A percentile compares a stretch with the other conserved stretches of the same genome.
Conservation (phyloP, 2,329 filamentous ascomycete species). For the Phialophora expanda region DNA sequence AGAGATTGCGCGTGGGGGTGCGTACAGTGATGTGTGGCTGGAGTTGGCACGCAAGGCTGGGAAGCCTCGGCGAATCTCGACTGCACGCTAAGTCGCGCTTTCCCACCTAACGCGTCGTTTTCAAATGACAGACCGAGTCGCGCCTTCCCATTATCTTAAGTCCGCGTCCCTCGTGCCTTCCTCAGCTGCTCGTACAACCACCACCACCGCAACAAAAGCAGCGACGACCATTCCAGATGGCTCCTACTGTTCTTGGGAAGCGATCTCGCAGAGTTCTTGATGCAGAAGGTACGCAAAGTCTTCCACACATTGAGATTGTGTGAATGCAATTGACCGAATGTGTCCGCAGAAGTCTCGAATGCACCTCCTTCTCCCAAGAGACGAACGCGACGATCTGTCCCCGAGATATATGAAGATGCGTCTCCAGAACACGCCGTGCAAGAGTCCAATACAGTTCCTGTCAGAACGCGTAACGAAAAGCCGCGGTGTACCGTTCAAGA, state of each 20-base stretch:
- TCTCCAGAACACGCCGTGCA: conserved; percentile 32
- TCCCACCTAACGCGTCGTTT: conserved; percentile 17
- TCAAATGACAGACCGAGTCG: conserved; percentile 10
- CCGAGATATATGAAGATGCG: conserved; percentile 47
- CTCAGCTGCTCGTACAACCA: conserved; percentile 27
- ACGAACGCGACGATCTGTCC: conserved; percentile 52
- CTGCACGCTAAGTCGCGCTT: conserved; percentile 22
- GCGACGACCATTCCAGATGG: conserved; percentile 49
- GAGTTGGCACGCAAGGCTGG: conserved; percentile 5
- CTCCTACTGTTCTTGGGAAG: conserved; percentile 50
- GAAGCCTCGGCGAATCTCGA: not conserved
- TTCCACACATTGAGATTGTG: conserved; percentile 19
- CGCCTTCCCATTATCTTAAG: conserved; percentile 22
- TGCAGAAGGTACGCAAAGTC: conserved; percentile 47
- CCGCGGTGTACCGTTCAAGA: conserved; percentile 55
- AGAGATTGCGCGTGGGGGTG: not conserved
- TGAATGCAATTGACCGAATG: conserved; percentile 17
- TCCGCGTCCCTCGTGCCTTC: conserved; percentile 29
- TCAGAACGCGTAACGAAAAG: conserved; percentile 49
- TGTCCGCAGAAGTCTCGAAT: conserved; percentile 30
- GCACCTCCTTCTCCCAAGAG: conserved; percentile 48
- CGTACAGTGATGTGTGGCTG: not conserved
- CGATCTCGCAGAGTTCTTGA: conserved; percentile 48
- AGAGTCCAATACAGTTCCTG: conserved; percentile 37
- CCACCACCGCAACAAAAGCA: conserved; percentile 39